A percentile compares a stretch with the other conserved stretches of the same genome.
phyloP scores from a whole-genome alignment of 805 yeast genomes.

The Saccharomycopsis microspora region DNA sequence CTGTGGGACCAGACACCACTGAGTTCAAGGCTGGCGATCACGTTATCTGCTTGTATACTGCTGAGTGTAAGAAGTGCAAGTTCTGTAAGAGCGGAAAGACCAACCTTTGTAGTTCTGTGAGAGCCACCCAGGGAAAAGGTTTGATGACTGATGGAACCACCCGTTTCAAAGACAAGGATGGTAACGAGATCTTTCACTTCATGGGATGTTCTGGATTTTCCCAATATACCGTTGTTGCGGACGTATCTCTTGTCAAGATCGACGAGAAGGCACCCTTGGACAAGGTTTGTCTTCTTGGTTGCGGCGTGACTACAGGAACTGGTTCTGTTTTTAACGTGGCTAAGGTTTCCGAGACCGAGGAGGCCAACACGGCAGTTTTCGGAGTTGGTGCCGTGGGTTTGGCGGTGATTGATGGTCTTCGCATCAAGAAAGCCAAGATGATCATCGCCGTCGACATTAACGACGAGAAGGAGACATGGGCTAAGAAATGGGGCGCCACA shows the following conservation, averaged over 20 bases:
- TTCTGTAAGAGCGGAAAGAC: slow-evolving; percentile 94
- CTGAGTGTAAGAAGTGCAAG: slow-evolving; percentile 92
- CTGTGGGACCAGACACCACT: slow-evolving; percentile 82
- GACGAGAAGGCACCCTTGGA: slow-evolving; percentile 68
- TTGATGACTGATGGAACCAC: slow-evolving; percentile 98
- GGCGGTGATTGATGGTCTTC: slow-evolving; percentile 93
- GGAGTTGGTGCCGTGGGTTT: slow-evolving; percentile 98
- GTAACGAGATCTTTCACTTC: slow-evolving; percentile 77
- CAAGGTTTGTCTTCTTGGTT: slow-evolving; percentile 85
- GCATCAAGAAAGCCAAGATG: slow-evolving; percentile 65
- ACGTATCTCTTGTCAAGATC: slow-evolving; percentile 90
- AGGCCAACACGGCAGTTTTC: slow-evolving; percentile 73
- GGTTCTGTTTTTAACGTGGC: slow-evolving; percentile 97
- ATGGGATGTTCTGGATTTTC: slow-evolving; percentile 98
- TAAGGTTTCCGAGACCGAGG: slow-evolving; percentile 75
- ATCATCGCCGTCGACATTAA: slow-evolving; percentile 84
- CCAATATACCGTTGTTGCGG: slow-evolving; percentile 96
- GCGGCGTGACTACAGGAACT: slow-evolving; percentile 97
- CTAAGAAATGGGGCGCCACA: slow-evolving; percentile 85
- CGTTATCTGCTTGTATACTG: slow-evolving; percentile 90
- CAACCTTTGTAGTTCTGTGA: slow-evolving; percentile 87
- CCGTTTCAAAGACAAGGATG: slow-evolving; percentile 71
- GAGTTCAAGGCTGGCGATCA: slow-evolving; percentile 86
- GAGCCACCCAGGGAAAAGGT: slow-evolving; percentile 98
- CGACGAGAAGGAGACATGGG: slow-evolving; percentile 77